phyloP scores from a whole-genome alignment of 73 alveolate species.

The Halteria grandinella region DNA sequence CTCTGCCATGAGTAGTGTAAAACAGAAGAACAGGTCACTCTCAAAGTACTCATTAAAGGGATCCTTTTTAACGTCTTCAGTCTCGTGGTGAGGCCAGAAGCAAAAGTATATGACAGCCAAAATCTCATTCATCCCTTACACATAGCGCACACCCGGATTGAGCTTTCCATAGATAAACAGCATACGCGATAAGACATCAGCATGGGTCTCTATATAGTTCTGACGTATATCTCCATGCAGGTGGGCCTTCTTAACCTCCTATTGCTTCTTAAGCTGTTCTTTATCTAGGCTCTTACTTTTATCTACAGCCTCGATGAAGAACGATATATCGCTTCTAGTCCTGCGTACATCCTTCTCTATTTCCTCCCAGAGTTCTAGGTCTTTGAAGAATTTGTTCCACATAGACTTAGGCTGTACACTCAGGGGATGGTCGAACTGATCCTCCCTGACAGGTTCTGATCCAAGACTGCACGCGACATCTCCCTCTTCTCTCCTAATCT shows the following conservation, averaged over 20 bases:
- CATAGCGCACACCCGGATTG: conserved; percentile 89
- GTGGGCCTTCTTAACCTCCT: conserved; percentile 79
- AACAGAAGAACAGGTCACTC: conserved; percentile 90
- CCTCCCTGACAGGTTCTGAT: conserved; percentile 17
- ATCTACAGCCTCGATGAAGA: conserved; percentile 76
- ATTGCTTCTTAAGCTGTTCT: conserved; percentile 75
- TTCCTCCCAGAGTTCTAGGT: conserved; percentile 87
- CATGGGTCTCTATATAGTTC: conserved; percentile 83
- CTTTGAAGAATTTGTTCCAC: conserved; percentile 87
- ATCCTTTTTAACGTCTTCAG: conserved; percentile 28
- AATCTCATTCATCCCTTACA: conserved; percentile 98
- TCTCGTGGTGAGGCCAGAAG: conserved; percentile 64
- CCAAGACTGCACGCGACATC: too few species aligned
- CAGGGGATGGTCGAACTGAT: conserved; percentile 90
- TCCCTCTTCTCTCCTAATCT: not conserved
- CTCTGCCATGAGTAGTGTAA: conserved; percentile 91
- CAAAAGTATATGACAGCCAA: conserved; percentile 93
- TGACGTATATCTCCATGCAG: conserved; percentile 74
- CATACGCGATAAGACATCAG: conserved; percentile 90
- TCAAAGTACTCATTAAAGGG: conserved; percentile 82
- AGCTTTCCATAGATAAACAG: conserved; percentile 90
- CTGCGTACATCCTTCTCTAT: conserved; percentile 94
- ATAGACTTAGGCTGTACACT: conserved; percentile 64
- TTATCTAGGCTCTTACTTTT: conserved; percentile 54
- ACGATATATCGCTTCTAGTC: conserved; percentile 92